Evolutionary conservation across 352 stramenopile genomes (phyloP).

Genomic region (Phytophthora tubulina): DNA sequence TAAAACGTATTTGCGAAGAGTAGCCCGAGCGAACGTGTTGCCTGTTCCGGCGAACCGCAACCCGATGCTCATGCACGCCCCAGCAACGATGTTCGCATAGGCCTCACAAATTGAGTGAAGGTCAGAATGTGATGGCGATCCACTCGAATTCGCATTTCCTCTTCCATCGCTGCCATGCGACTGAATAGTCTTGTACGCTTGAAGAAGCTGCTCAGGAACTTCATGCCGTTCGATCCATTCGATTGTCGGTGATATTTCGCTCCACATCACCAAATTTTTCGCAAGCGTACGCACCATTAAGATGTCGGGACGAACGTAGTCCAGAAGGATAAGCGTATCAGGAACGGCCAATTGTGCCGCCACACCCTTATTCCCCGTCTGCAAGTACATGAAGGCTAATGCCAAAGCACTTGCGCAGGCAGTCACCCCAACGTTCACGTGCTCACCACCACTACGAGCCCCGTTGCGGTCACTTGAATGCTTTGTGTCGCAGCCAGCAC

Average conservation of each 20-base stretch:
- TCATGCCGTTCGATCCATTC: constrained; percentile 92
- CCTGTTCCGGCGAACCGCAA: constrained; percentile 95
- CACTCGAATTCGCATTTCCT: constrained; percentile 22
- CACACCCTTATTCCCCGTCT: constrained; percentile 91
- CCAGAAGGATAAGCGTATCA: constrained; percentile 95
- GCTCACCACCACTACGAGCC: constrained; percentile 62
- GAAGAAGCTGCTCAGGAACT: constrained; percentile 62
- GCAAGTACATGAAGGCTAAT: constrained; percentile 97
- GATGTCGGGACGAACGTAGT: constrained; percentile 97
- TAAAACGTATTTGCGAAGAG: constrained; percentile 70
- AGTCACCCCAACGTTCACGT: constrained; percentile 97
- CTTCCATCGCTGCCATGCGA: background rate
- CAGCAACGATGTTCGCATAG: constrained; percentile 95
- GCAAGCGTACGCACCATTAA: constrained; percentile 95
- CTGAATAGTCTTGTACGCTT: constrained; percentile 56
- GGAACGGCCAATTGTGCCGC: constrained; percentile 91
- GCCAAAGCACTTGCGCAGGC: constrained; percentile 93
- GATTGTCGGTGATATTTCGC: constrained; percentile 87
- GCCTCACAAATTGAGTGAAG: constrained; percentile 93
- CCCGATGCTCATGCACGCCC: constrained; percentile 95
- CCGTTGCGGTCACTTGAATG: constrained; percentile 38
- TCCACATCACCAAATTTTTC: constrained; percentile 96
- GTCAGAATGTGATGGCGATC: constrained; percentile 66
- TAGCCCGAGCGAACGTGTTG: constrained; percentile 58
- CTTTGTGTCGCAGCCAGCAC: constrained; percentile 77